Conservation (phyloP, 2,329 filamentous ascomycete species). For the Tricladium varicosporioides region DNA sequence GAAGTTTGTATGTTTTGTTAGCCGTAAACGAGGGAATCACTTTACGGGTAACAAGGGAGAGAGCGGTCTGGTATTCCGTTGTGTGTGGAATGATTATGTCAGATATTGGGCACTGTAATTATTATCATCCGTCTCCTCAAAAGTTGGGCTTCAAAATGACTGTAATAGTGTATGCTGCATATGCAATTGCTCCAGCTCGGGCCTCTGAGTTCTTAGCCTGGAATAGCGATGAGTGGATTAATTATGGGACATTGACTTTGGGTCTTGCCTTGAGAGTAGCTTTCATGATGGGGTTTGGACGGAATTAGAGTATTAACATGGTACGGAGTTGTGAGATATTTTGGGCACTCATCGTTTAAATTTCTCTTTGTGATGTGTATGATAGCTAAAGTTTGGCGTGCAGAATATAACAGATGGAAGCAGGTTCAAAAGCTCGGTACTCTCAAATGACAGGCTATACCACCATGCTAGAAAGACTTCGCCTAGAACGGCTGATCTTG, state of each 20-base stretch:
- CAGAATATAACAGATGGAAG: too few species aligned
- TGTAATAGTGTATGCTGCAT: slow-evolving; percentile 32
- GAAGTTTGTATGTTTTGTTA: slow-evolving; percentile 32
- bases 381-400: too few species aligned
- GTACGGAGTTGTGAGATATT: too few species aligned
- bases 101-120: slow-evolving; percentile 31
- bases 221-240: slow-evolving; percentile 39
- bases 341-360: too few species aligned
- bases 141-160: neutral
- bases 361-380: too few species aligned
- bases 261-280: slow-evolving; percentile 35
- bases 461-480: too few species aligned
- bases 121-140: neutral
- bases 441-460: too few species aligned
- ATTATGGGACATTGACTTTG: slow-evolving; percentile 34
- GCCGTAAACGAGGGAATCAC: slow-evolving; percentile 33
- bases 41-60: slow-evolving; percentile 30
- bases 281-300: slow-evolving; percentile 37
- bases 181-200: slow-evolving; percentile 31
- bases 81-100: slow-evolving; percentile 26
- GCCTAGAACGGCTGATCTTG: too few species aligned
- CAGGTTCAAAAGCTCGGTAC: too few species aligned
- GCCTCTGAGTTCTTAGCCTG: slow-evolving; percentile 31
- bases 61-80: slow-evolving; percentile 31
- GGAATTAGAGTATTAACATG: slow-evolving; percentile 2